A percentile compares a stretch with the other conserved stretches of the same genome.
phyloP scores from a whole-genome alignment of 2,329 filamentous ascomycete genomes.

The Cercospora berteroae region DNA sequence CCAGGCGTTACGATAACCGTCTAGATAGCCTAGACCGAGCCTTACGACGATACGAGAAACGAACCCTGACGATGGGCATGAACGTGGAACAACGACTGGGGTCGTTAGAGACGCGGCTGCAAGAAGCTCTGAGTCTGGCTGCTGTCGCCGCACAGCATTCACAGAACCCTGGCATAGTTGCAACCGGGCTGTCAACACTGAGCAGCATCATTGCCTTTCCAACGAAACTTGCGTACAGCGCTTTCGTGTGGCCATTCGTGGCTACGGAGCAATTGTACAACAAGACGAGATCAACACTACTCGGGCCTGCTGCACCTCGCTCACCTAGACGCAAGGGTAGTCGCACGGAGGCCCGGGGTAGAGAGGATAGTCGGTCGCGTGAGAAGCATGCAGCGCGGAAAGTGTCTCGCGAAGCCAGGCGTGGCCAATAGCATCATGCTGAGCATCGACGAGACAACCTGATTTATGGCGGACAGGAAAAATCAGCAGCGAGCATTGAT shows the following conservation, averaged over 20 bases:
- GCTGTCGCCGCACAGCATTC: slow-evolving; percentile 63
- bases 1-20: slow-evolving; percentile 70
- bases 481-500: neutral
- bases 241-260: slow-evolving; percentile 23
- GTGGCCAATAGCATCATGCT: neutral
- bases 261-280: slow-evolving; percentile 29
- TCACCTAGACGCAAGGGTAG: slow-evolving; percentile 7
- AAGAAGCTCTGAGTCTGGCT: slow-evolving; percentile 77
- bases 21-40: slow-evolving; percentile 85
- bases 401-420: neutral
- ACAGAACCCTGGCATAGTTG: slow-evolving; percentile 29
- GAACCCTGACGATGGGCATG: slow-evolving; percentile 69
- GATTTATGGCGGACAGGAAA: neutral
- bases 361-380: slow-evolving; percentile 11
- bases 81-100: slow-evolving; percentile 74
- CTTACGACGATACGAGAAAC: slow-evolving; percentile 88
- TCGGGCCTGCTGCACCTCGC: slow-evolving; percentile 21
- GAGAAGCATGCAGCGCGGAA: slow-evolving; percentile 6
- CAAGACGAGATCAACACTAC: slow-evolving; percentile 24
- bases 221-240: slow-evolving; percentile 23
- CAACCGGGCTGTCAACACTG: slow-evolving; percentile 22
- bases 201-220: slow-evolving; percentile 20
- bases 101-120: slow-evolving; percentile 67
- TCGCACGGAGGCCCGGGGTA: neutral
- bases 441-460: neutral